These are phyloP conservation scores for Arabis alpina DNA, from an alignment of 345 rosid species.

Conservation along the genomic window DNA sequence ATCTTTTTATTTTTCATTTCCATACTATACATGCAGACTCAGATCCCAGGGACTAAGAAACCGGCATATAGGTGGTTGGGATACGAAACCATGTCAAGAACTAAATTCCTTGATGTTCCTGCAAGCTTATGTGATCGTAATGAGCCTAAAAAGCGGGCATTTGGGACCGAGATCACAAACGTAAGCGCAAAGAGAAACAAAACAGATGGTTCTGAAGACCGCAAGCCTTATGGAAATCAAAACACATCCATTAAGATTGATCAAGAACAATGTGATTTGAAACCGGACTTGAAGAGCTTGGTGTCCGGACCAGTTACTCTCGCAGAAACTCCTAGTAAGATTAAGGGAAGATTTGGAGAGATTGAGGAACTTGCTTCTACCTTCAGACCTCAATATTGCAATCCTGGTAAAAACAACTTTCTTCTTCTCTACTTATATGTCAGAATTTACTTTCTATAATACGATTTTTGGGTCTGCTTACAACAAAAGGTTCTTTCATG, in stretches of 20 bases:
- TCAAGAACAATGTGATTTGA: constrained; percentile 35
- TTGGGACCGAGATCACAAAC: constrained; percentile 72
- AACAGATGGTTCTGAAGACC: constrained; percentile 39
- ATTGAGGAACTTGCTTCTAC: constrained; percentile 58
- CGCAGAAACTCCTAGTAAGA: not conserved
- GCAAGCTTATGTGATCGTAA: constrained; percentile 28
- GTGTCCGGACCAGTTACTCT: constrained; percentile 66
- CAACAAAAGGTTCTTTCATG: constrained; percentile 28
- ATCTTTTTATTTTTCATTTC: constrained; percentile 23
- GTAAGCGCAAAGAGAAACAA: constrained; percentile 50
- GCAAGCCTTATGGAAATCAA: constrained; percentile 40
- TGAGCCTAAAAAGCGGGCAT: constrained; percentile 60
- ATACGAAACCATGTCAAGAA: constrained; percentile 47
- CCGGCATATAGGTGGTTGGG: constrained; percentile 89
- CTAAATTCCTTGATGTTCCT: constrained; percentile 31
- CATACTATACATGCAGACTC: constrained; percentile 57
- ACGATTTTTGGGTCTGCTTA: not conserved
- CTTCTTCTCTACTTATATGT: not conserved
- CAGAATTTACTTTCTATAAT: constrained; percentile 7
- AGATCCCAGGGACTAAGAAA: constrained; percentile 66
- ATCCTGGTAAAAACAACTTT: constrained; percentile 56
- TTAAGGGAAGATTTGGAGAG: too few relatives aligned
- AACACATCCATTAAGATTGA: constrained; percentile 40
- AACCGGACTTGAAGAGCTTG: constrained; percentile 45
- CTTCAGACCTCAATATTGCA: constrained; percentile 59